phyloP scores from a whole-genome alignment of 176 grass and related monocot genomes.

The Triticum monococcum region DNA sequence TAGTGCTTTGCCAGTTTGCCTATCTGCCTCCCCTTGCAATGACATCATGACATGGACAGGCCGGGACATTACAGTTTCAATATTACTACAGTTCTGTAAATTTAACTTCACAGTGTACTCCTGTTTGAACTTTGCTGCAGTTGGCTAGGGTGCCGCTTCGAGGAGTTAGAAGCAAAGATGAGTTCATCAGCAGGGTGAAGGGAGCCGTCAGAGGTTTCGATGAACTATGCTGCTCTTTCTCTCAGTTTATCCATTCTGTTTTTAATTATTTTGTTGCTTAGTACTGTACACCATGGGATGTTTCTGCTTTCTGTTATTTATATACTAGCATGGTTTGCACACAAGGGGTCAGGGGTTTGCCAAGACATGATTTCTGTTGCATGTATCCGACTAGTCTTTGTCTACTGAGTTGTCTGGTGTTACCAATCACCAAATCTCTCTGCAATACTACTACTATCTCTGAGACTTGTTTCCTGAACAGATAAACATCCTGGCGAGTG shows the following conservation, averaged over 20 bases:
- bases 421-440: not conserved
- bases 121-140: conserved; percentile 38
- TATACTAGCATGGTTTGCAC: no score
- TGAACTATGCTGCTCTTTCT: not conserved
- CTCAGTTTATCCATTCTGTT: not conserved
- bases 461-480: conserved; percentile 22
- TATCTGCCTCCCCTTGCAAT: not conserved
- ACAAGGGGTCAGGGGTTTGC: no score
- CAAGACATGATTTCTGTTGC: no score
- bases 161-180: conserved; percentile 64
- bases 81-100: not conserved
- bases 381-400: not conserved
- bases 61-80: not conserved
- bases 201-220: conserved; percentile 58
- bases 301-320: no score
- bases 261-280: not conserved
- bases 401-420: not conserved
- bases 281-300: not conserved
- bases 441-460: not conserved
- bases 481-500: conserved; percentile 65
- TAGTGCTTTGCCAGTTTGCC: not conserved
- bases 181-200: conserved; percentile 58
- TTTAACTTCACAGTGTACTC: not conserved
- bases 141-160: conserved; percentile 55
- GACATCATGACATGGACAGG: not conserved